phyloP scores from a whole-genome alignment of 2,329 filamentous ascomycete genomes.

The Fusarium subtropicale region DNA sequence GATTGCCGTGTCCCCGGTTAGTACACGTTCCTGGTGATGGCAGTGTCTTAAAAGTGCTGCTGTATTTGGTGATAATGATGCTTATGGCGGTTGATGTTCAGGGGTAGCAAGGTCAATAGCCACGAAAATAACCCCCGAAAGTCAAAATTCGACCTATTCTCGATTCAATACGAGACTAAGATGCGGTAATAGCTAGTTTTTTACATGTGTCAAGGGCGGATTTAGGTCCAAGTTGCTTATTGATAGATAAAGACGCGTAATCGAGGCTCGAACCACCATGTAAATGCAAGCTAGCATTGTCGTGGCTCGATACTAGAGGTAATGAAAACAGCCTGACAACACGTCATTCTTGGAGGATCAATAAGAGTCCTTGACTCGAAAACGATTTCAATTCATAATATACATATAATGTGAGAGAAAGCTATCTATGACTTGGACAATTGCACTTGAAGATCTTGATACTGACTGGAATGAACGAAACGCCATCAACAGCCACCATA shows the following conservation, averaged over 20 bases:
- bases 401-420: not conserved
- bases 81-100: slow-evolving; percentile 11
- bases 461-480: not conserved
- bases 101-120: slow-evolving; percentile 25
- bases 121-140: slow-evolving; percentile 8
- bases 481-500: not conserved
- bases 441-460: not conserved
- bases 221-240: slow-evolving; percentile 1
- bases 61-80: slow-evolving; percentile 16
- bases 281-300: slow-evolving; percentile 12
- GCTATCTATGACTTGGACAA: not conserved
- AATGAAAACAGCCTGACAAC: slow-evolving; percentile 24
- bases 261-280: slow-evolving; percentile 10
- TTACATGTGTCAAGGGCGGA: slow-evolving; percentile 23
- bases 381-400: not conserved
- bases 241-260: slow-evolving; percentile 30
- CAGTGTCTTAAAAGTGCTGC: slow-evolving; percentile 19
- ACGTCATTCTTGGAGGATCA: slow-evolving; percentile 4
- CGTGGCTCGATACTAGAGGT: slow-evolving; percentile 1
- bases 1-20: slow-evolving; percentile 33
- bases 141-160: slow-evolving; percentile 5
- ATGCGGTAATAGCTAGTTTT: not conserved
- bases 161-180: not conserved
- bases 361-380: not conserved
- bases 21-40: slow-evolving; percentile 8